These are phyloP conservation scores for Calonectria crousiana DNA, from an alignment of 2,329 filamentous ascomycete genomes.

Conservation along the genomic window DNA sequence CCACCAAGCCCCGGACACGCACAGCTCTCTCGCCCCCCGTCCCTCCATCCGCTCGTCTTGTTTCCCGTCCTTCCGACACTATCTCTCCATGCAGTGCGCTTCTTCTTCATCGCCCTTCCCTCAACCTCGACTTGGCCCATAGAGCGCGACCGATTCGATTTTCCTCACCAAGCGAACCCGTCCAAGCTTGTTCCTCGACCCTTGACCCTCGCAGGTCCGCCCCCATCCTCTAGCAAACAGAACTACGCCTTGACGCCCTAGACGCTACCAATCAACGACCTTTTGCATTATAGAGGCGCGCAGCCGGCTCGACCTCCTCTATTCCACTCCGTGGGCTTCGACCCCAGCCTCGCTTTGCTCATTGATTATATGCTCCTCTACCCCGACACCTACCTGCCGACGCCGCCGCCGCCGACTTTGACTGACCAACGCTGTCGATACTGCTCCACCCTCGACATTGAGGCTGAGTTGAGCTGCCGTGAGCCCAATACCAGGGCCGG, in stretches of 20 bases:
- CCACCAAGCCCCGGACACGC: conserved; percentile 17
- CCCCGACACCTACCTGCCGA: conserved; percentile 21
- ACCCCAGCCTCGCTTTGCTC: conserved; percentile 32
- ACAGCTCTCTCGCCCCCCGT: conserved; percentile 24
- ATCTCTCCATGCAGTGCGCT: conserved; percentile 23
- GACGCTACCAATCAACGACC: conserved; percentile 47
- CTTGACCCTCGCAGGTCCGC: conserved; percentile 16
- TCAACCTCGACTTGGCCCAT: conserved; percentile 17
- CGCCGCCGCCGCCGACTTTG: conserved; percentile 19
- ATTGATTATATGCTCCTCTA: conserved; percentile 31
- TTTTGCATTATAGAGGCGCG: conserved; percentile 38
- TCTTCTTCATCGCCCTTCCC: conserved; percentile 15
- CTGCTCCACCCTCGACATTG: conserved; percentile 34
- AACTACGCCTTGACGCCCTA: conserved; percentile 42
- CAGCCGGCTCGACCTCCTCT: conserved; percentile 39
- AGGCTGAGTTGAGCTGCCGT: conserved; percentile 41
- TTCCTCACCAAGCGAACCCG: conserved; percentile 14
- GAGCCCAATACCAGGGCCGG: conserved; percentile 45
- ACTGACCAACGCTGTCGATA: conserved; percentile 25
- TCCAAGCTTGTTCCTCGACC: conserved; percentile 14
- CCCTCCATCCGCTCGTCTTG: conserved; percentile 7
- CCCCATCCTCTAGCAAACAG: conserved; percentile 33
- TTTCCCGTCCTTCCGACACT: conserved; percentile 17
- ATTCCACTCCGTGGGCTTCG: conserved; percentile 35
- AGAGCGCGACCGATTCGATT: conserved; percentile 15